A percentile compares a stretch with the other conserved stretches of the same genome.
These are phyloP conservation scores for Cryphonectria naterciae DNA, from an alignment of 2,329 filamentous ascomycete genomes.

Conservation along the genomic window DNA sequence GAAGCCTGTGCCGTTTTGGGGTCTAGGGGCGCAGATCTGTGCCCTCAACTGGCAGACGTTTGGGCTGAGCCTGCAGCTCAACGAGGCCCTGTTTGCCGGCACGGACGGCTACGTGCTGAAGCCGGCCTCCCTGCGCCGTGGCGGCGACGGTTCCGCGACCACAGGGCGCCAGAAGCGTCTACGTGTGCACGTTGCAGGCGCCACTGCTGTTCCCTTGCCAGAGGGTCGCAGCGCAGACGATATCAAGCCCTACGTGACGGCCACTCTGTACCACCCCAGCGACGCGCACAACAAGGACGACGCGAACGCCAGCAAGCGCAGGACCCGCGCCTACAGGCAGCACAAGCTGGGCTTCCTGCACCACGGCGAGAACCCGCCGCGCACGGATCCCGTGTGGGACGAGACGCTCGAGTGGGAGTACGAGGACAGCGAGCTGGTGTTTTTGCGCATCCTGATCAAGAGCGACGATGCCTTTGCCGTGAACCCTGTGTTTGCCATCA, in stretches of 20 bases:
- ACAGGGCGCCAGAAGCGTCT: slow-evolving; percentile 47
- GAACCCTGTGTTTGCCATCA: slow-evolving; percentile 66
- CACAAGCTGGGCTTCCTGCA: slow-evolving; percentile 59
- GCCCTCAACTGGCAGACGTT: slow-evolving; percentile 74
- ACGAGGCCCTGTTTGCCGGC: slow-evolving; percentile 68
- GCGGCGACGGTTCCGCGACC: slow-evolving; percentile 51
- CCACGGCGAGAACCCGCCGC: slow-evolving; percentile 59
- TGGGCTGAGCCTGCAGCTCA: slow-evolving; percentile 67
- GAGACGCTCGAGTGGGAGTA: slow-evolving; percentile 70
- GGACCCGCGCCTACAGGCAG: slow-evolving; percentile 64
- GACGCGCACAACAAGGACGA: slow-evolving; percentile 50
- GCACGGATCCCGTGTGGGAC: slow-evolving; percentile 68
- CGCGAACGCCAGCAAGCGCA: slow-evolving; percentile 53
- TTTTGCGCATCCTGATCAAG: slow-evolving; percentile 68
- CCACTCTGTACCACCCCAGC: slow-evolving; percentile 64
- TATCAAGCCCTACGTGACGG: slow-evolving; percentile 68
- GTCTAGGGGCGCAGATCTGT: slow-evolving; percentile 68
- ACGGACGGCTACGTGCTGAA: slow-evolving; percentile 70
- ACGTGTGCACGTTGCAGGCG: slow-evolving; percentile 63
- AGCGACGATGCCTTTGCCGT: slow-evolving; percentile 65
- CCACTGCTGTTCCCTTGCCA: slow-evolving; percentile 62
- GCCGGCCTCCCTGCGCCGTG: slow-evolving; percentile 60
- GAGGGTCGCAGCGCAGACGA: slow-evolving; percentile 53
- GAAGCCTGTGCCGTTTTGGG: slow-evolving; percentile 67
- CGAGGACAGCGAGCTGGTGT: slow-evolving; percentile 68